phyloP scores from a whole-genome alignment of 169 alveolate genomes.

The Perkinsus chesapeaki region DNA sequence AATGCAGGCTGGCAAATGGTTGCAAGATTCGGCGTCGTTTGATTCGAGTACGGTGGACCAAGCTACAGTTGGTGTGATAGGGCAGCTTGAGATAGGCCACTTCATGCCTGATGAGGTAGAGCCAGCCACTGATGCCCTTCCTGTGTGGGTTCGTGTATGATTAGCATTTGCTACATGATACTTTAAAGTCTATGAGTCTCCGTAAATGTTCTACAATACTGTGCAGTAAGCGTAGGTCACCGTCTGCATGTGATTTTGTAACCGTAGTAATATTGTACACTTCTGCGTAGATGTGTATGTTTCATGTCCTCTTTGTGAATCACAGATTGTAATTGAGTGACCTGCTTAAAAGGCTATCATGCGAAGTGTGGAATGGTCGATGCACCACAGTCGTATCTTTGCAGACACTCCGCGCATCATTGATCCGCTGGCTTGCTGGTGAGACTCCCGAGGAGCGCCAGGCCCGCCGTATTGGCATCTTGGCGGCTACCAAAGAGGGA shows the following conservation, averaged over 20 bases:
- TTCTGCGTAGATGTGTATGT: too few species aligned
- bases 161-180: too few species aligned
- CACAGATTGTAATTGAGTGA: too few species aligned
- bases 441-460: not conserved
- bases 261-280: too few species aligned
- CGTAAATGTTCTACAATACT: too few species aligned
- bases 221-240: too few species aligned
- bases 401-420: not conserved
- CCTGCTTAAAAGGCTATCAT: too few species aligned
- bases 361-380: too few species aligned
- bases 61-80: not conserved
- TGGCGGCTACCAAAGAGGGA: not conserved
- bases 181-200: too few species aligned
- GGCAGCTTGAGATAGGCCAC: not conserved
- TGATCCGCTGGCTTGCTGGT: not conserved
- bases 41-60: not conserved
- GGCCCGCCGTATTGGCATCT: not conserved
- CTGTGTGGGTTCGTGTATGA: too few species aligned
- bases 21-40: not conserved
- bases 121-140: not conserved
- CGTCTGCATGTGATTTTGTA: too few species aligned
- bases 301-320: too few species aligned
- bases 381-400: not conserved
- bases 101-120: not conserved
- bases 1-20: not conserved